Base-by-base conservation (phyloP, 2,329 filamentous ascomycete species). In the Kalmusia sp. region DNA sequence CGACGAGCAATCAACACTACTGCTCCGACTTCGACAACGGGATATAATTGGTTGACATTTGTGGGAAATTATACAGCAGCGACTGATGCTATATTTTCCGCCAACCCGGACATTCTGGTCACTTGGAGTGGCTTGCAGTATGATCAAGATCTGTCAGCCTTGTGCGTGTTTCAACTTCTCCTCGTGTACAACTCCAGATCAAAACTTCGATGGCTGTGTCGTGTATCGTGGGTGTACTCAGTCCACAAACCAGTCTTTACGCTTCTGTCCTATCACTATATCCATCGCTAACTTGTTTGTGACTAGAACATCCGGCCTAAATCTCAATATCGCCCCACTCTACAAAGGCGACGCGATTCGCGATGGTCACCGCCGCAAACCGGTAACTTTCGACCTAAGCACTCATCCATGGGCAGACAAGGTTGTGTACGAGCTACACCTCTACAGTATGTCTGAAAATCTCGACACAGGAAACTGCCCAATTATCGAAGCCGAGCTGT, bases 341-440 rank as follows among this genome's bases (percentile, higher is more conserved):
- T 76, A 76, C 63, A 74, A 75, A 43, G 74, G 72, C 58, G 72
- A 73, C 15, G 72, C 72, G 21, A 74, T 68, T 55, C 64, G 77
- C 39, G 78, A 82, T 58, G 78, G 75, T 4, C 52, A 68, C 17
- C 76, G 79, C 4, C 72, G 77, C 14, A 68, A 77, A 2, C 79
- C 80, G 0, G 67, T 77, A 3, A 69, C 76, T 43, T 82, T 83
- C 65, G 75, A 81, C 53, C 69, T 82, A 6, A 75, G 68, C 38
- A 66, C 65, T 33, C 73, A 82, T 61, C 64, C 78, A 6, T 82
- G 79, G 79, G 74, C 76, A 1, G 65, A 81, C 69, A 86, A 86
- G 70, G 77, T 83, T 60, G 82, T 86, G 11, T 86, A 83, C 82
- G 84, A 87, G 70, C 79, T 82, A 63, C 84, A 87, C 71, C 77